Evolutionary conservation across 768 basidiomycete genomes (phyloP), one percentile per base, ranked within the genome.

Genomic region (Lentinula aciculospora): DNA sequence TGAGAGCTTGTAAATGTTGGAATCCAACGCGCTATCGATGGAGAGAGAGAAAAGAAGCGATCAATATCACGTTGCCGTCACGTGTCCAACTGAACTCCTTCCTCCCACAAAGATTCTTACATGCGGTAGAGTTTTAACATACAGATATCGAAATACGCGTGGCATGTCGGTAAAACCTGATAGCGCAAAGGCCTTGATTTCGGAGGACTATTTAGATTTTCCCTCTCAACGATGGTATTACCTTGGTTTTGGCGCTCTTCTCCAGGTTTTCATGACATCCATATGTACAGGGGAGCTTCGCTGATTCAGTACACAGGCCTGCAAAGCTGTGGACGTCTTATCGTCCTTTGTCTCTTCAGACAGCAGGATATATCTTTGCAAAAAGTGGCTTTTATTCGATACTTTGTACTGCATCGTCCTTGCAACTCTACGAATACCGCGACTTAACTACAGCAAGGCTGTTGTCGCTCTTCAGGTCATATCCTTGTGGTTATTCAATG

Each of bases 141-240:
- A 17, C 37, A 17, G 37, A 6, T 15, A 12, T 17, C 37, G 37
- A 44, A 21, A 10, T 23, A 53, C 50, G 50, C 50, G 50, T 53
- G 1, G 32, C 54, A 68, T 68, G 66, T 49, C 66, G 55, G 53
- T 62, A 45, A 45, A 65, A 42, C 48, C 62, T 37, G 25, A 13
- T 36, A 21, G 37, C 19, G 45, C 57, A 29, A 42, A 45, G 13
- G 21, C 92, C 40, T 74, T 89, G 36, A 84, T 96, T 51, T 82
- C 92, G 29, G 87, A 91, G 69, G 80, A 77, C 57, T 84, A 84
- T 66, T 62, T 94, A 29, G 88, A 90, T 65, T 75, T 85, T 4
- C 89, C 90, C 21, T 86, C 90, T 15, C 90, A 93, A 67, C 79
- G 94, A 50, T 79, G 90, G 5, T 92, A 94, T 65, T 80, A 81